Base-by-base conservation (phyloP, 805 yeast genomes). In the Yarrowia osloensis region DNA sequence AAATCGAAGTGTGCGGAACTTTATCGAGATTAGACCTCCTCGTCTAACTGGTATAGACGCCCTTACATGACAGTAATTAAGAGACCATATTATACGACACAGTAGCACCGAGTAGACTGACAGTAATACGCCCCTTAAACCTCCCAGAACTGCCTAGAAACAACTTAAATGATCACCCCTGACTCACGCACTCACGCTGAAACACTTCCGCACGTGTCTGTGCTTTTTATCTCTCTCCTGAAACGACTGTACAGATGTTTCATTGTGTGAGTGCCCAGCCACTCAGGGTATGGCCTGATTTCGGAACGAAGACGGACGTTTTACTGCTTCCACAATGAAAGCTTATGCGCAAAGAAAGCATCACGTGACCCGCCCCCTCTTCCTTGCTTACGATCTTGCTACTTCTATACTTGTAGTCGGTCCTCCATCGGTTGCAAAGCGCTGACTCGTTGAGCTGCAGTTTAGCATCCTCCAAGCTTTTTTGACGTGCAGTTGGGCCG, bases 211-310 rank as follows among this genome's bases (percentile, higher is more conserved):
- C 50, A 8, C 13, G n/a, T 21, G 8, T 35, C 1, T 15, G 39
- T 17, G n/a, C 19, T 24, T 26, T 17, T 44, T 24, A 6, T 15
- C 15, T 15, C 49, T 15, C 37, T n/a, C 54, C 22, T 47, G 54
- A 47, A 47, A 47, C 54, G 52, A 28, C 33, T 47, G 31, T 28
- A 47, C 52, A 44, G 49, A 12, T 44, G 49, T 44, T 44, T 44
- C 49, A 44, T 13, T 13, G 4, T 19, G 31, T 28, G 8, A 4
- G 31, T 6, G 31, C 8, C 13, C 35, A 12, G 12, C 35, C n/a
- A 8, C 29, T 4, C 19, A 13, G 8, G 22, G 28, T 3, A 28
- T 46, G 31, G 52, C 52, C 29, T 26, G 21, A 26, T 46, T 46
- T 46, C 31, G 52, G 52, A 22, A 13, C 26, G 13, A 7, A 1